phyloP scores from a whole-genome alignment of 495 filamentous ascomycete genomes.

The Aspergillus affinis region DNA sequence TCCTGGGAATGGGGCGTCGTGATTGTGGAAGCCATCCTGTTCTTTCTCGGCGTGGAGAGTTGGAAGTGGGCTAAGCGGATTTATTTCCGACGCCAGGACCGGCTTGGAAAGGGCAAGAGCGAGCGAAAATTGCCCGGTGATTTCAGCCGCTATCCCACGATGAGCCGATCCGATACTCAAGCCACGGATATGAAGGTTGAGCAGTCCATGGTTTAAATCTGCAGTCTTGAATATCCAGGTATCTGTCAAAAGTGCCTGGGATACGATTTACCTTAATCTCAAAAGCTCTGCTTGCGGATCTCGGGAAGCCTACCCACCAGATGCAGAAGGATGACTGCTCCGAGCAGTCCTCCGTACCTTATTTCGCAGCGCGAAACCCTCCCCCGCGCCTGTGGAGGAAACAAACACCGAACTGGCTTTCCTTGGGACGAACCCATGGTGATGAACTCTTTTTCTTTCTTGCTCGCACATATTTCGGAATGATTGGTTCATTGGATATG shows the following conservation, averaged over 20 bases:
- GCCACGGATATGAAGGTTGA: slow-evolving; percentile 34
- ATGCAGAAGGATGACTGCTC: not conserved
- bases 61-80: slow-evolving; percentile 69
- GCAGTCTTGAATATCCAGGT: not conserved
- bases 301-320: no score
- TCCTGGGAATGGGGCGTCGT: slow-evolving; percentile 72
- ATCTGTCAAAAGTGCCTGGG: not conserved
- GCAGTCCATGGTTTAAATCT: slow-evolving; percentile 31
- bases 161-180: slow-evolving; percentile 41
- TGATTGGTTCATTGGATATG: not conserved
- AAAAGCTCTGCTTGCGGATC: no score
- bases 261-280: not conserved
- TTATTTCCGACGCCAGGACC: slow-evolving; percentile 42
- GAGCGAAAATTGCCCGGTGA: slow-evolving; percentile 23
- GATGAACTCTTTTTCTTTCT: not conserved
- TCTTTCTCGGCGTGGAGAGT: slow-evolving; percentile 61
- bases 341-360: no score
- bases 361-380: not conserved
- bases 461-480: not conserved
- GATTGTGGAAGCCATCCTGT: slow-evolving; percentile 57
- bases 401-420: not conserved
- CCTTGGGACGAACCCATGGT: not conserved
- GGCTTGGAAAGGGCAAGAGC: slow-evolving; percentile 14
- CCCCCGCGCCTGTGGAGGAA: not conserved
- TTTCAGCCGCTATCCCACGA: slow-evolving; percentile 39